Evolutionary conservation across 2,329 filamentous ascomycete species (phyloP).

Genomic region (Drechslera avenae): DNA sequence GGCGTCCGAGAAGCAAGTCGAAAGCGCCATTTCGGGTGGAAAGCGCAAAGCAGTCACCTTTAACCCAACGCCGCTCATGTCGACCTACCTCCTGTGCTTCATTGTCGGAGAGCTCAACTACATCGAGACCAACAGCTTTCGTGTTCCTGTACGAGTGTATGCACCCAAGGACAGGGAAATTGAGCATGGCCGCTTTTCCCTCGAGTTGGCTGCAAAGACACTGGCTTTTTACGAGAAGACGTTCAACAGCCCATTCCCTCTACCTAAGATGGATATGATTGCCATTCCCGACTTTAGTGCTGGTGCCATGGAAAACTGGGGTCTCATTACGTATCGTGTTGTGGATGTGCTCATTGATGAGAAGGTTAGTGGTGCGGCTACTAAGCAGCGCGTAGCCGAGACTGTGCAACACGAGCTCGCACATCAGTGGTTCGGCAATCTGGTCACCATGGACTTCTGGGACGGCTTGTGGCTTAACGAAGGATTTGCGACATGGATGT

Average conservation of each 20-base stretch:
- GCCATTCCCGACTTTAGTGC: conserved; percentile 95
- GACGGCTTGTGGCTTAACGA: conserved; percentile 96
- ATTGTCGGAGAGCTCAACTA: conserved; percentile 93
- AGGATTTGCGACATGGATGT: conserved; percentile 91
- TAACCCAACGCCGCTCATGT: conserved; percentile 92
- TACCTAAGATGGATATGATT: conserved; percentile 96
- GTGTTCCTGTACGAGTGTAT: conserved; percentile 91
- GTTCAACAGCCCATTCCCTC: conserved; percentile 83
- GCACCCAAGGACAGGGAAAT: conserved; percentile 88
- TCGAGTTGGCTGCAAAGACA: conserved; percentile 86
- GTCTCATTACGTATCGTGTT: conserved; percentile 90
- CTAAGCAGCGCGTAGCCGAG: conserved; percentile 91
- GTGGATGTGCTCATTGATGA: conserved; percentile 91
- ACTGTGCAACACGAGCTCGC: conserved; percentile 96
- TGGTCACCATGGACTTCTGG: conserved; percentile 99
- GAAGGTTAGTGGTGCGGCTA: conserved; percentile 84
- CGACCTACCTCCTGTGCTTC: conserved; percentile 92
- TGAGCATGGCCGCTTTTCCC: conserved; percentile 87
- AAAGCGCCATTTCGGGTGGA: conserved; percentile 64
- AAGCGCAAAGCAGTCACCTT: conserved; percentile 88
- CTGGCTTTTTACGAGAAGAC: conserved; percentile 95
- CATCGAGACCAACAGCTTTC: conserved; percentile 89
- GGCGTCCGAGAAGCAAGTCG: conserved; percentile 74
- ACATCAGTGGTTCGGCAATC: conserved; percentile 97
- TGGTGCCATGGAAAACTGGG: conserved; percentile 99